Percentiles rank a stretch among this genome's conserved stretches.
These are phyloP conservation scores for Firmiana major DNA, from an alignment of 345 rosid genomes.

Conservation along the genomic window DNA sequence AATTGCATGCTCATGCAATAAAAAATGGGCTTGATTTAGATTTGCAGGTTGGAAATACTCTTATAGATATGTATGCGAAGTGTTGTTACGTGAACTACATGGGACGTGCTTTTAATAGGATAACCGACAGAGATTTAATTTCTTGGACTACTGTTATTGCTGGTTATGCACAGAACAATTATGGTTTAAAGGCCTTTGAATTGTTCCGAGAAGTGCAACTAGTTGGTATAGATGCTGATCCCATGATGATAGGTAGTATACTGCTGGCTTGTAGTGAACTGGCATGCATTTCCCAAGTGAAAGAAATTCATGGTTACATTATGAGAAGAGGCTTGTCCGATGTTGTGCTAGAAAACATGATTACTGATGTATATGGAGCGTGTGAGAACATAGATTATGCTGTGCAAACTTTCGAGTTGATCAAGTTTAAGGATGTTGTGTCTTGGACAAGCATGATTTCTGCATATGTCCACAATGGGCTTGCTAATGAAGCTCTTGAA, in stretches of 20 bases:
- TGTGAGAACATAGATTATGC: slow-evolving; percentile 58
- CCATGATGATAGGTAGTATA: slow-evolving; percentile 74
- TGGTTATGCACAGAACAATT: slow-evolving; percentile 64
- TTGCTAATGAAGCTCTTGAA: slow-evolving; percentile 58
- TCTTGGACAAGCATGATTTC: slow-evolving; percentile 95
- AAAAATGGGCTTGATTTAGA: slow-evolving; percentile 46
- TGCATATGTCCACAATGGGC: slow-evolving; percentile 52
- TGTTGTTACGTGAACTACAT: slow-evolving; percentile 52
- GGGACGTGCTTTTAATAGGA: slow-evolving; percentile 48
- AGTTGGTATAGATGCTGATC: slow-evolving; percentile 44
- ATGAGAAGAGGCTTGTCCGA: slow-evolving; percentile 55
- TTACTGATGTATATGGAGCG: slow-evolving; percentile 66
- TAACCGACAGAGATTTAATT: slow-evolving; percentile 58
- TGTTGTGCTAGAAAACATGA: slow-evolving; percentile 52
- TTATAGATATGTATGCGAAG: slow-evolving; percentile 76
- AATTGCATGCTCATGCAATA: slow-evolving; percentile 65
- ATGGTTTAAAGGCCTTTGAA: slow-evolving; percentile 40
- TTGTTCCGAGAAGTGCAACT: slow-evolving; percentile 46
- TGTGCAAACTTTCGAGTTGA: slow-evolving; percentile 45
- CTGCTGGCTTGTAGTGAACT: slow-evolving; percentile 55
- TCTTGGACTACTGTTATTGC: slow-evolving; percentile 82
- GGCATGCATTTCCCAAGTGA: slow-evolving; percentile 37
- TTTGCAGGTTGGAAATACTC: slow-evolving; percentile 65
- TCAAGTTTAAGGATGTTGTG: slow-evolving; percentile 59
- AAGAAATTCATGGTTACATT: slow-evolving; percentile 66